These are phyloP conservation scores for Colletotrichum scovillei DNA, from an alignment of 2,329 filamentous ascomycete species.

Conservation along the genomic window DNA sequence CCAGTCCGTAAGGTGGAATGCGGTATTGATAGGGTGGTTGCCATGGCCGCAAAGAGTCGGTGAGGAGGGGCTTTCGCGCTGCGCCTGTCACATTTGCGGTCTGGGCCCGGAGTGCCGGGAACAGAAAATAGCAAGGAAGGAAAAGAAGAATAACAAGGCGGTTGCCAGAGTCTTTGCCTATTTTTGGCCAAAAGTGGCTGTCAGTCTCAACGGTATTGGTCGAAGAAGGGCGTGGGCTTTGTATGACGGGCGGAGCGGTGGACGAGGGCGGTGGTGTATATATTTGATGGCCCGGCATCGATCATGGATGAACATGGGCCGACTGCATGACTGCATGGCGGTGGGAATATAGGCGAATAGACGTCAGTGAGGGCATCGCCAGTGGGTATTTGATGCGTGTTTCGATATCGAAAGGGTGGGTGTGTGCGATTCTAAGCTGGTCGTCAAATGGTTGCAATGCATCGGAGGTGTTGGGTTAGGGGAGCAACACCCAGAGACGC, in stretches of 20 bases:
- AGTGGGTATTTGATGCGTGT: slow-evolving; percentile 21
- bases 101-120: slow-evolving; percentile 19
- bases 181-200: slow-evolving; percentile 24
- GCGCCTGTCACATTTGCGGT: slow-evolving; percentile 36
- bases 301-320: neutral
- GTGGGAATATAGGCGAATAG: slow-evolving; percentile 23
- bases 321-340: slow-evolving; percentile 24
- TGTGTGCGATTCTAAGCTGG: slow-evolving; percentile 13
- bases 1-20: slow-evolving; percentile 23
- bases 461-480: slow-evolving; percentile 17
- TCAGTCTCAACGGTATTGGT: slow-evolving; percentile 2
- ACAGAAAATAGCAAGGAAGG: neutral
- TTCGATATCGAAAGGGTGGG: slow-evolving; percentile 14
- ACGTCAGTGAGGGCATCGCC: slow-evolving; percentile 34
- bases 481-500: slow-evolving; percentile 14
- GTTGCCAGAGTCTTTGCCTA: slow-evolving; percentile 7
- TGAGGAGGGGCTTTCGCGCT: slow-evolving; percentile 22
- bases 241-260: neutral
- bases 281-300: slow-evolving; percentile 19
- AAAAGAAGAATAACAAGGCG: slow-evolving; percentile 2
- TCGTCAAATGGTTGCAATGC: neutral
- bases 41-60: slow-evolving; percentile 34
- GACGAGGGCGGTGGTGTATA: neutral
- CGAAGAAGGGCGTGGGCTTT: slow-evolving; percentile 8
- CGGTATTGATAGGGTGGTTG: slow-evolving; percentile 28